These are phyloP conservation scores for Pythium phragmiticola DNA, from an alignment of 352 stramenopile genomes.

Conservation along the genomic window DNA sequence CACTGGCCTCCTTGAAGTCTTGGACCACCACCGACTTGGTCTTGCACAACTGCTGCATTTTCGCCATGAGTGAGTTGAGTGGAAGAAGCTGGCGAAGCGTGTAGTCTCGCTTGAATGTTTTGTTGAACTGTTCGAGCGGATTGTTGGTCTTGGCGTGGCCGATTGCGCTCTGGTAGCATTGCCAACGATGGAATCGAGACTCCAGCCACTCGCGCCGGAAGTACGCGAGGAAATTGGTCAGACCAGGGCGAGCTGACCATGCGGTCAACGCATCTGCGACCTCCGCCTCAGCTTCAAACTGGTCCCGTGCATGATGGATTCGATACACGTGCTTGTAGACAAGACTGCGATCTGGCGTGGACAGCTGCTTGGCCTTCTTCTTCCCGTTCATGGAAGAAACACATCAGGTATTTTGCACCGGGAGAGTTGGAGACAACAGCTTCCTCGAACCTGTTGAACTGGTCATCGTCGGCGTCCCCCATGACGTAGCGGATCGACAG, in stretches of 20 bases:
- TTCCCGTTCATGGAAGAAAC: constrained; percentile 34
- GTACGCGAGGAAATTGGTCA: constrained; percentile 2
- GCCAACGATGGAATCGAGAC: constrained; percentile 13
- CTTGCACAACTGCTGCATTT: constrained; percentile 15
- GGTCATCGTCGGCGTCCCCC: constrained; percentile 15
- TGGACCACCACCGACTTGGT: constrained; percentile 4
- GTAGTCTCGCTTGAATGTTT: constrained; percentile 19
- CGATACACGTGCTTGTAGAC: constrained; percentile 24
- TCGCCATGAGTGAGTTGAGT: constrained; percentile 3
- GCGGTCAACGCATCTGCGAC: constrained; percentile 1
- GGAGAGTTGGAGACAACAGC: constrained; percentile 5
- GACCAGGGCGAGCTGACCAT: not conserved
- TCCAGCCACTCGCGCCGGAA: constrained; percentile 30
- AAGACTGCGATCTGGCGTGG: not conserved
- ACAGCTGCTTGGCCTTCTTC: constrained; percentile 3
- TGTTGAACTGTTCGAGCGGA: constrained; percentile 20
- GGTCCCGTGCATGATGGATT: constrained; percentile 16
- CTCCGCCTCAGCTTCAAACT: not conserved
- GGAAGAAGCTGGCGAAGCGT: constrained; percentile 9
- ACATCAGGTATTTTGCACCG: constrained; percentile 24
- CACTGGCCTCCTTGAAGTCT: constrained; percentile 1
- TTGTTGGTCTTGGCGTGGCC: constrained; percentile 12
- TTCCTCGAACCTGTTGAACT: constrained; percentile 4
- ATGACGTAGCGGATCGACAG: constrained; percentile 7
- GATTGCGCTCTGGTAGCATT: constrained; percentile 6